phyloP scores from a whole-genome alignment of 805 yeast genomes.

The Isabelozyma gotoi region DNA sequence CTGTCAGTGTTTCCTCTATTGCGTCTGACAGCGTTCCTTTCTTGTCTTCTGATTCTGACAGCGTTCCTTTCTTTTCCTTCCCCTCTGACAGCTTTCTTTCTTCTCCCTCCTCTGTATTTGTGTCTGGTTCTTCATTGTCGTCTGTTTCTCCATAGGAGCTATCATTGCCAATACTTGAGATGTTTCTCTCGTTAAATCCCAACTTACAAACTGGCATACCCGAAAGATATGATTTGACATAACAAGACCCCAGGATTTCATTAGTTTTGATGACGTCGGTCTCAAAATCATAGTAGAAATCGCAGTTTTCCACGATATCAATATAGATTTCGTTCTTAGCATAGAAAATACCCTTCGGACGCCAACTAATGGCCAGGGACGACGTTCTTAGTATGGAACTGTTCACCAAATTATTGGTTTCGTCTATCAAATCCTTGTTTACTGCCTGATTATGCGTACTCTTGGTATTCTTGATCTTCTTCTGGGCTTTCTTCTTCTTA shows the following conservation, averaged over 20 bases:
- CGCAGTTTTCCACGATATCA: conserved; percentile 39
- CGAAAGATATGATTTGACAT: conserved; percentile 38
- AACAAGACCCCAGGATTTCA: conserved; percentile 33
- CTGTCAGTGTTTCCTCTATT: not conserved
- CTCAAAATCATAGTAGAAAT: conserved; percentile 35
- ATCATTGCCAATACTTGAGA: conserved; percentile 32
- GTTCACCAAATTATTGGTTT: conserved; percentile 42
- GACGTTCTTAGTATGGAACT: conserved; percentile 75
- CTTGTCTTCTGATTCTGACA: conserved; percentile 5
- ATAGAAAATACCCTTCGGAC: conserved; percentile 46
- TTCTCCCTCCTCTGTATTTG: conserved; percentile 8
- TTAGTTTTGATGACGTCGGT: conserved; percentile 25
- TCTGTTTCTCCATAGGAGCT: conserved; percentile 5
- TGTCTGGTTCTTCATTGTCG: not conserved
- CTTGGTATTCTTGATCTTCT: conserved; percentile 17
- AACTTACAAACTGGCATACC: conserved; percentile 45
- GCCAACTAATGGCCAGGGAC: conserved; percentile 54
- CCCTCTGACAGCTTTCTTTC: conserved; percentile 6
- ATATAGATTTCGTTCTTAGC: conserved; percentile 44
- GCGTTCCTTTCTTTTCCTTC: conserved; percentile 9
- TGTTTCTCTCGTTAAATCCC: conserved; percentile 39
- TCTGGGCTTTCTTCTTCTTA: conserved; percentile 8
- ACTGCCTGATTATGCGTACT: conserved; percentile 42
- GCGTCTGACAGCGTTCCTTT: not conserved
- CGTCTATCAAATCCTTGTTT: conserved; percentile 26